A percentile compares a stretch with the other conserved stretches of the same genome.
phyloP scores from a whole-genome alignment of 2,329 filamentous ascomycete genomes.

The Exophiala calicioides region DNA sequence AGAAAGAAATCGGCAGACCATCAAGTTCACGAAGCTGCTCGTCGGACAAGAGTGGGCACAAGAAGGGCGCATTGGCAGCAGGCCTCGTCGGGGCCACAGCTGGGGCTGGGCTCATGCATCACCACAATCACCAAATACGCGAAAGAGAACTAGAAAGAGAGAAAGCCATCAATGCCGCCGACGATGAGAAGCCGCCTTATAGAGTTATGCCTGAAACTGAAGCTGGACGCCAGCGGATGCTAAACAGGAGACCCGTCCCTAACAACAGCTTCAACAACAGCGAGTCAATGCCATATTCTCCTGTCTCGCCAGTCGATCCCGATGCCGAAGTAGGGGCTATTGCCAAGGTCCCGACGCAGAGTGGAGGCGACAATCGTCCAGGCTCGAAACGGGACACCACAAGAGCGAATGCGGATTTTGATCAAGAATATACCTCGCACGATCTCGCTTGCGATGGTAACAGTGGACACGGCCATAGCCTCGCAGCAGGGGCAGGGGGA shows the following conservation, averaged over 20 bases:
- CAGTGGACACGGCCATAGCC: conserved; percentile 2
- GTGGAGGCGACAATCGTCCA: conserved; percentile 10
- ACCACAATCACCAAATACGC: conserved; percentile 12
- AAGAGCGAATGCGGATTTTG: conserved; percentile 21
- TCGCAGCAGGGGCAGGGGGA: conserved; percentile 9
- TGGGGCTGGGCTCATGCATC: conserved; percentile 20
- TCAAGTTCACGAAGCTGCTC: conserved; percentile 4
- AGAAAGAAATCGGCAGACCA: conserved; percentile 8
- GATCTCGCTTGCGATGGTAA: too few species aligned
- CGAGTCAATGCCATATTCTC: conserved; percentile 27
- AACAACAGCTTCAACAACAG: conserved; percentile 17
- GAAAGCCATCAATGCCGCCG: too few species aligned
- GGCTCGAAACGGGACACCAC: conserved; percentile 18
- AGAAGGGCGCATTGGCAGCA: conserved; percentile 16
- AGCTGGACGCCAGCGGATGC: conserved; percentile 1
- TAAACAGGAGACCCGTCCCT: conserved; percentile 24
- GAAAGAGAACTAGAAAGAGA: conserved; percentile 11
- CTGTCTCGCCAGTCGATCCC: conserved; percentile 20
- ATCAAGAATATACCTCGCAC: conserved; percentile 14
- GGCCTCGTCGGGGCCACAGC: conserved; percentile 25
- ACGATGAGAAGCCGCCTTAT: too few species aligned
- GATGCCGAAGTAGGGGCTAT: conserved; percentile 4
- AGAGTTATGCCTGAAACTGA: too few species aligned
- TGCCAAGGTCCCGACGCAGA: conserved; percentile 1
- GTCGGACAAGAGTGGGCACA: conserved; percentile 5